Evolutionary conservation across 2,329 filamentous ascomycete genomes (phyloP).

Genomic region (Cryphonectria naterciae): DNA sequence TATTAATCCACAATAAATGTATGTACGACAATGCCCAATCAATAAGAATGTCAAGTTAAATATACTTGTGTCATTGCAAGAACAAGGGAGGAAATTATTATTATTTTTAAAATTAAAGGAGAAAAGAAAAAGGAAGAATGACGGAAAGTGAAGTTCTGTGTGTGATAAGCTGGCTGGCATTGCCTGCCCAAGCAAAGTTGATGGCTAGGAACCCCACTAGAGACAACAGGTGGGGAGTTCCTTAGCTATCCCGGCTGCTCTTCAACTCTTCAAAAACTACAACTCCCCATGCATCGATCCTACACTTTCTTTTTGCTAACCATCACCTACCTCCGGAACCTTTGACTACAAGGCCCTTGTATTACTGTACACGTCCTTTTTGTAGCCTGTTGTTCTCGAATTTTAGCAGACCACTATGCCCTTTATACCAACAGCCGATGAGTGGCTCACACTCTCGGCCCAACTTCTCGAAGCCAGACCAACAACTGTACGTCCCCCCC

Average conservation of each 20-base stretch:
- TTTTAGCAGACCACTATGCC: conserved; percentile 62
- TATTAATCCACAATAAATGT: background rate
- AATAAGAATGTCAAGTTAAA: background rate
- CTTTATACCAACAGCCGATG: conserved; percentile 78
- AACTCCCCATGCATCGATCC: conserved; percentile 3
- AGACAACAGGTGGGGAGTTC: background rate
- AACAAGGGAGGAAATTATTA: background rate
- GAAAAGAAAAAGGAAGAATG: background rate
- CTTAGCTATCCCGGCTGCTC: background rate
- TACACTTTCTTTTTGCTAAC: background rate
- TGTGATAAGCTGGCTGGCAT: background rate
- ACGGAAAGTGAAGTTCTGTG: background rate
- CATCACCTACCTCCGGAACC: background rate
- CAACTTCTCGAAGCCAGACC: conserved; percentile 87
- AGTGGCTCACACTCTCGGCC: conserved; percentile 88
- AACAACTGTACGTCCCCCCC: conserved; percentile 64
- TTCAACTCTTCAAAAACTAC: background rate
- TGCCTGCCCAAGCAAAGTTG: conserved; percentile 11
- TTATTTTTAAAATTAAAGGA: no score
- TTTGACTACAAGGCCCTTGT: background rate
- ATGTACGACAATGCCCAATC: background rate
- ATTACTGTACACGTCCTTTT: background rate
- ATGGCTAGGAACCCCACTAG: conserved; percentile 18
- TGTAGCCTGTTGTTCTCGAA: background rate
- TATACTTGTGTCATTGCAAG: no score